Evolutionary conservation across 257 asterid genomes (phyloP), one percentile per base, ranked within the genome.

Genomic region (Capsicum pubescens): DNA sequence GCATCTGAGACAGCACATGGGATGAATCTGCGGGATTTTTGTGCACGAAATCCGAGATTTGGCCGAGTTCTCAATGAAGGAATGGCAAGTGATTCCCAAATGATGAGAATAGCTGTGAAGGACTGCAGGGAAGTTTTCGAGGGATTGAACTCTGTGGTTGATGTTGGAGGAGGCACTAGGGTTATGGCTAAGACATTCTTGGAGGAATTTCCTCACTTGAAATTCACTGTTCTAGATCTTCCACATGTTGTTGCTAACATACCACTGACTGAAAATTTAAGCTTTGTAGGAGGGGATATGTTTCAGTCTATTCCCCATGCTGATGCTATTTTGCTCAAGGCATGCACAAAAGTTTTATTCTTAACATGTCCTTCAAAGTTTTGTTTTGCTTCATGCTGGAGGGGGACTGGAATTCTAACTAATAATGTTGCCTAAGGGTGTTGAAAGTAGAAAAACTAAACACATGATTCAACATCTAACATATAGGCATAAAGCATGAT

Each of bases 151-250:
- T 82, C 89, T 3, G 48, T 88, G 61, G 77, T 83, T 3, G 89
- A 89, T 42, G 86, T 89, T 5, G 92, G 86, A 15, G 86, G 89
- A 6, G 91, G 91, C n/a, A 48, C 82, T 79, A 0, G 89, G 86
- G 19, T 66, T 26, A 50, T 81, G 48, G 83, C 86, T 50, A 85
- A 81, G 79, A 74, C 12, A 5, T 59, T 87, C 58, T 56, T 77
- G 9, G 61, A 82, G 57, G 85, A 83, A 16, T 55, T 83, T 44
- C 85, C 83, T 1, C 70, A 59, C n/a, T 44, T 86, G 81, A 82
- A 83, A 7, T 83, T 83, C 71, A 83, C 59, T 7, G 88, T 85
- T 13, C 46, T 85, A 16, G 87, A 85, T 85, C 87, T 81, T n/a
- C 85, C 85, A 56, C 70, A 83, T 52, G 86, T 83, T 21, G 52